Evolutionary conservation across 2,329 filamentous ascomycete genomes (phyloP).

Genomic region (Lasiodiplodia sp.): DNA sequence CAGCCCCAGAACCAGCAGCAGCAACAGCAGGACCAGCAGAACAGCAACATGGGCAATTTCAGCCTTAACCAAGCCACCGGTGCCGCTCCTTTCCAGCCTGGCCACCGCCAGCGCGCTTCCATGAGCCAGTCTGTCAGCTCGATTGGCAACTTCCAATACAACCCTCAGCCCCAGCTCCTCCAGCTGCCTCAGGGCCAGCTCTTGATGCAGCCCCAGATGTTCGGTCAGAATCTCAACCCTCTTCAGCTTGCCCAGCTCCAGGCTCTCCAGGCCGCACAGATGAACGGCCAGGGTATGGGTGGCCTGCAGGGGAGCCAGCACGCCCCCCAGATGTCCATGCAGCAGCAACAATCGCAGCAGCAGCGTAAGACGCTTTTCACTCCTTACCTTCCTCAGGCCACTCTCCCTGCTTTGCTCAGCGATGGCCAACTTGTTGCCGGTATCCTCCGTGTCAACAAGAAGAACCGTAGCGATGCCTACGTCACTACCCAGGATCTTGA

Average conservation of each 20-base stretch:
- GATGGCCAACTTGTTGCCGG: slow-evolving; percentile 96
- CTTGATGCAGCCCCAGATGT: slow-evolving; percentile 82
- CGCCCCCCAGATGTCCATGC: slow-evolving; percentile 65
- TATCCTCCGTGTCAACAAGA: slow-evolving; percentile 98
- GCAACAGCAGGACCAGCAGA: slow-evolving; percentile 57
- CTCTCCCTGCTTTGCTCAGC: slow-evolving; percentile 84
- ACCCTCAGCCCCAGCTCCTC: slow-evolving; percentile 84
- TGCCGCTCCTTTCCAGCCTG: slow-evolving; percentile 83
- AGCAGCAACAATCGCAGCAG: slow-evolving; percentile 73
- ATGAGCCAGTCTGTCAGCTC: slow-evolving; percentile 83
- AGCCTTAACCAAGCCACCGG: slow-evolving; percentile 75
- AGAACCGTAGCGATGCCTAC: slow-evolving; percentile 98
- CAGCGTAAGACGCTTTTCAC: slow-evolving; percentile 99
- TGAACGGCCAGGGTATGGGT: slow-evolving; percentile 75
- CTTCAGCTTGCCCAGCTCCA: slow-evolving; percentile 90
- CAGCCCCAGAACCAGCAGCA: slow-evolving; percentile 69
- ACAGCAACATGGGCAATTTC: slow-evolving; percentile 65
- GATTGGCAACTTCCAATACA: slow-evolving; percentile 88
- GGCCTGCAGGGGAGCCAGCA: slow-evolving; percentile 75
- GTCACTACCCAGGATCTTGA: slow-evolving; percentile 94
- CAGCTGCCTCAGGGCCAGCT: slow-evolving; percentile 86
- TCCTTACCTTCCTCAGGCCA: slow-evolving; percentile 94
- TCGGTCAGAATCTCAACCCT: slow-evolving; percentile 86
- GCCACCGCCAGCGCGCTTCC: slow-evolving; percentile 85
- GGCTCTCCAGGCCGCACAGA: slow-evolving; percentile 86